phyloP scores from a whole-genome alignment of 768 basidiomycete genomes.

The Filobasidium floriforme region DNA sequence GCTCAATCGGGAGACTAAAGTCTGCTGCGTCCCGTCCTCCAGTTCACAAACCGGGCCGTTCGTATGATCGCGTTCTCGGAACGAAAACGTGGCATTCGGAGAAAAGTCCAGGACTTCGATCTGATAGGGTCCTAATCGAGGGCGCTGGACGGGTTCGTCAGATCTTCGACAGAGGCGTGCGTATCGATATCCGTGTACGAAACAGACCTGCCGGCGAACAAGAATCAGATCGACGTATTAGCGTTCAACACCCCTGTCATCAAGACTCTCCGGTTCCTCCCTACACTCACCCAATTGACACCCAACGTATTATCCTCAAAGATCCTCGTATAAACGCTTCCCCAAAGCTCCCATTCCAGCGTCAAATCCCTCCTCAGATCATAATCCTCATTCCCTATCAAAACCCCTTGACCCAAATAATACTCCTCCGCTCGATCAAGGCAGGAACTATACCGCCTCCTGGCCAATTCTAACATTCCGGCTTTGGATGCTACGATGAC shows the following conservation, averaged over 20 bases:
- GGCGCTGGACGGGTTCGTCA: neutral
- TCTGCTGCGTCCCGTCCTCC: neutral
- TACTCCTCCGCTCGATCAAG: neutral
- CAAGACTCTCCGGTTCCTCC: neutral
- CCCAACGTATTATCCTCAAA: slow-evolving; percentile 6
- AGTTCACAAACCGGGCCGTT: neutral
- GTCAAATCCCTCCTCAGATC: too few species aligned
- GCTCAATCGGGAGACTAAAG: neutral
- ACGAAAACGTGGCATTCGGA: neutral
- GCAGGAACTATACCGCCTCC: neutral
- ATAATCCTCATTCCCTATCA: too few species aligned
- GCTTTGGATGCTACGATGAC: neutral
- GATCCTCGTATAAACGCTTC: neutral
- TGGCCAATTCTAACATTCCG: neutral
- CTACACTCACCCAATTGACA: neutral
- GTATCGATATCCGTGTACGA: slow-evolving; percentile 5
- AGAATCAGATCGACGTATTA: neutral
- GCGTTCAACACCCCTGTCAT: too few species aligned
- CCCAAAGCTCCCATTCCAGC: neutral
- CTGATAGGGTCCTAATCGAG: neutral
- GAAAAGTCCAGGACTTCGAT: slow-evolving; percentile 4
- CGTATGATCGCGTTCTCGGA: neutral
- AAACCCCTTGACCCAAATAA: too few species aligned
- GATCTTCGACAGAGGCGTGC: neutral
- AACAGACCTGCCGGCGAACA: neutral